Evolutionary conservation across 768 basidiomycete species (phyloP).

Genomic region (Lentinula sp.): DNA sequence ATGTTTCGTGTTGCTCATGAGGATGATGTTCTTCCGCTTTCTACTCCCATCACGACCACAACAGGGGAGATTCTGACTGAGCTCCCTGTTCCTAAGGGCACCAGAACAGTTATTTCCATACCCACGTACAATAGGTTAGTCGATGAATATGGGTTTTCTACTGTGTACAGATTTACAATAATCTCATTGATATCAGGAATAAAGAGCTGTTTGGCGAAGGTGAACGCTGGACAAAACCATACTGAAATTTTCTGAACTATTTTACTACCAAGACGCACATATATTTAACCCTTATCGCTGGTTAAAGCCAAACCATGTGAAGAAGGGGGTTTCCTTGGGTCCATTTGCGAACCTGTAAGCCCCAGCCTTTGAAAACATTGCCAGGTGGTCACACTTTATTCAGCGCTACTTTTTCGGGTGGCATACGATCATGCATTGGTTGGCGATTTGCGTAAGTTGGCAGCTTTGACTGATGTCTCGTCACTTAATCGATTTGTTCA

Average conservation of each 20-base stretch:
- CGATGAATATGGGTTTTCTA: slow-evolving; percentile 18
- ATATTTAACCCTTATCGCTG: slow-evolving; percentile 36
- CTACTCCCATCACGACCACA: slow-evolving; percentile 26
- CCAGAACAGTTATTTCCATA: slow-evolving; percentile 26
- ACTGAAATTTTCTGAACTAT: neutral
- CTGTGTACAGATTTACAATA: slow-evolving; percentile 21
- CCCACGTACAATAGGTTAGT: slow-evolving; percentile 29
- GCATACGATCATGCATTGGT: slow-evolving; percentile 20
- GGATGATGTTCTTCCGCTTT: slow-evolving; percentile 40
- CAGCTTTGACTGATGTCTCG: neutral
- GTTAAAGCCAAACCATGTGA: slow-evolving; percentile 16
- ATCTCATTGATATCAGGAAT: slow-evolving; percentile 12
- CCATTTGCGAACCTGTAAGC: slow-evolving; percentile 28
- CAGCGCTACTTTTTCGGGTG: slow-evolving; percentile 20
- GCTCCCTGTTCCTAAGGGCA: slow-evolving; percentile 28
- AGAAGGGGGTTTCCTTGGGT: slow-evolving; percentile 23
- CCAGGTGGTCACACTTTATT: neutral
- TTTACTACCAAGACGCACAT: slow-evolving; percentile 22
- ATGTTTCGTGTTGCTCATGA: slow-evolving; percentile 32
- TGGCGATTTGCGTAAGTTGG: slow-evolving; percentile 22
- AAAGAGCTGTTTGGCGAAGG: slow-evolving; percentile 30
- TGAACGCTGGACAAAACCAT: neutral
- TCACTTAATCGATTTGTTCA: neutral
- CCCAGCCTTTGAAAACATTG: neutral
- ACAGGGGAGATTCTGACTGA: slow-evolving; percentile 25